A percentile compares a stretch with the other conserved stretches of the same genome.
These are phyloP conservation scores for Puccinia brachypodii DNA, from an alignment of 1,284 basidiomycete species.

Conservation along the genomic window DNA sequence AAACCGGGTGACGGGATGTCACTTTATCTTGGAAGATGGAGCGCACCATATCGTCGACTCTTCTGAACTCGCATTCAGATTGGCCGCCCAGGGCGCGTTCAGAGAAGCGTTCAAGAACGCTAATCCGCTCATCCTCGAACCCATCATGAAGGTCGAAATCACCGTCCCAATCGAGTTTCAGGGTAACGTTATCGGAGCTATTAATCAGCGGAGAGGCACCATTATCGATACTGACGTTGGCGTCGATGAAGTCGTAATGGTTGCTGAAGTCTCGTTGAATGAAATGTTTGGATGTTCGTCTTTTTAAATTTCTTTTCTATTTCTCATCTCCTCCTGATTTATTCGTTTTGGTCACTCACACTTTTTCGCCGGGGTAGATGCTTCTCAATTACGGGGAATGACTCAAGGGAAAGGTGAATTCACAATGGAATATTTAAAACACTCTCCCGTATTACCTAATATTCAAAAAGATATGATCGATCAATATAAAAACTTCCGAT, in stretches of 20 bases:
- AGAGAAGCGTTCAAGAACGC: slow-evolving; percentile 81
- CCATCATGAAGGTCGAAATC: slow-evolving; percentile 98
- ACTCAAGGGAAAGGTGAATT: slow-evolving; percentile 82
- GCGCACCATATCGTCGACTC: slow-evolving; percentile 94
- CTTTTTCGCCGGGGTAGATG: slow-evolving; percentile 60
- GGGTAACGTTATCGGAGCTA: slow-evolving; percentile 87
- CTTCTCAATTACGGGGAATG: slow-evolving; percentile 81
- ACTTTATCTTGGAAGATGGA: slow-evolving; percentile 89
- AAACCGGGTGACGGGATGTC: slow-evolving; percentile 80
- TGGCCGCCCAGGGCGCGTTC: slow-evolving; percentile 88
- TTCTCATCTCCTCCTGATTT: not conserved
- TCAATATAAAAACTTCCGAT: slow-evolving; percentile 62
- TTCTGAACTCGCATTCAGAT: slow-evolving; percentile 90
- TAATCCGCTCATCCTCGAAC: slow-evolving; percentile 82
- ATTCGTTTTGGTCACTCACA: not conserved
- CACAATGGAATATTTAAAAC: slow-evolving; percentile 85
- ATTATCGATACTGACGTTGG: slow-evolving; percentile 95
- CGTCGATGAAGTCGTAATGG: slow-evolving; percentile 92
- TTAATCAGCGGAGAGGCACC: slow-evolving; percentile 90
- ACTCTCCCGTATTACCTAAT: slow-evolving; percentile 83
- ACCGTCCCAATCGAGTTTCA: slow-evolving; percentile 96
- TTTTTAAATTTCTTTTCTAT: not conserved
- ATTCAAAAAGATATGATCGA: slow-evolving; percentile 80
- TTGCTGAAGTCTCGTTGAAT: slow-evolving; percentile 89
- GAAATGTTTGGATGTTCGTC: slow-evolving; percentile 88